Percentiles rank a stretch among this genome's conserved stretches.
These are phyloP conservation scores for Lasiosphaeria ovina DNA, from an alignment of 495 filamentous ascomycete species.

Conservation along the genomic window DNA sequence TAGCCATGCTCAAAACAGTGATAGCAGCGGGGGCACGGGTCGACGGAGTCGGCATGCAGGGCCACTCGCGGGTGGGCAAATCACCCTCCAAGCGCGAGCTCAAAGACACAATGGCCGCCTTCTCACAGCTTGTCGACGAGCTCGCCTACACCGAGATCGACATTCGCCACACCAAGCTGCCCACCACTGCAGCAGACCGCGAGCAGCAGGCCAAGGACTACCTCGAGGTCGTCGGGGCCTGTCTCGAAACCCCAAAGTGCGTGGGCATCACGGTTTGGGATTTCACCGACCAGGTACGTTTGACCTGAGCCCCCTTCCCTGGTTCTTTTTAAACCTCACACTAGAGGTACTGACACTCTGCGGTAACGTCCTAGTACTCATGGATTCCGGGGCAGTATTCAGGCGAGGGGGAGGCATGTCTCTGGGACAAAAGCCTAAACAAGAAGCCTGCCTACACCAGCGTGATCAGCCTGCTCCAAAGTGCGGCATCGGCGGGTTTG, in stretches of 20 bases:
- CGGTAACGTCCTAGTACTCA: constrained; percentile 33
- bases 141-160: constrained; percentile 60
- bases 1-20: constrained; percentile 44
- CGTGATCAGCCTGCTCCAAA: constrained; percentile 27
- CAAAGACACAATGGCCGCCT: constrained; percentile 36
- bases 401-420: constrained; percentile 49
- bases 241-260: constrained; percentile 48
- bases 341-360: neutral
- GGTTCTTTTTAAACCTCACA: neutral
- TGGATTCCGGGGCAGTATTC: constrained; percentile 48
- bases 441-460: constrained; percentile 53
- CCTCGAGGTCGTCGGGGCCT: constrained; percentile 47
- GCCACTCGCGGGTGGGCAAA: constrained; percentile 52
- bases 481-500: constrained; percentile 3
- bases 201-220: constrained; percentile 55
- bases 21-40: constrained; percentile 45
- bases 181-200: constrained; percentile 34
- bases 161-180: constrained; percentile 44
- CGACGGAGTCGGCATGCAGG: constrained; percentile 57
- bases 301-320: neutral
- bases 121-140: constrained; percentile 47
- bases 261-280: constrained; percentile 62
- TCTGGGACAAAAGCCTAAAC: constrained; percentile 46
- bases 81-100: constrained; percentile 40
- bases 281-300: constrained; percentile 49